Percentiles rank a stretch among this genome's conserved stretches.
Conservation (phyloP, 306 rosid species). For the Malus asiatica region DNA sequence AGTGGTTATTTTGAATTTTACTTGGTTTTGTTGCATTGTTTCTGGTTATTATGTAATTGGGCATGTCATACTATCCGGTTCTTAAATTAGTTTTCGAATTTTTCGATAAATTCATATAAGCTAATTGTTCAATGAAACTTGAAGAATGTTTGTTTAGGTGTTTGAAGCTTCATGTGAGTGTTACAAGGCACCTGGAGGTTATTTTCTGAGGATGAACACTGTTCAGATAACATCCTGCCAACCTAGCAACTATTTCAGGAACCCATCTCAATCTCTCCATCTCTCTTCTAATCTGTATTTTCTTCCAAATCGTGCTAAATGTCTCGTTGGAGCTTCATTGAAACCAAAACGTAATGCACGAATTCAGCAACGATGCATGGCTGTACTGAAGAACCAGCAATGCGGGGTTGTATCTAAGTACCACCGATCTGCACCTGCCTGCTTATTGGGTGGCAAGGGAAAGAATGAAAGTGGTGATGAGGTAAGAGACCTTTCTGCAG, state of each 20-base stretch:
- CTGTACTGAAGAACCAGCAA: neutral
- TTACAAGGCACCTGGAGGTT: neutral
- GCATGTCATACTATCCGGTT: neutral
- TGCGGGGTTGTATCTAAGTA: neutral
- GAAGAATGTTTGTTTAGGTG: neutral
- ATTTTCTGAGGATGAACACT: neutral
- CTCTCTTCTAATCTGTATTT: neutral
- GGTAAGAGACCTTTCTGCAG: neutral
- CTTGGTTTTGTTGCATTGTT: neutral
- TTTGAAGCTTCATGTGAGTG: neutral
- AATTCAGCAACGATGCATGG: neutral
- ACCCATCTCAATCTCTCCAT: neutral
- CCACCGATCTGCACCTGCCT: neutral
- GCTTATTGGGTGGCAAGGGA: conserved; percentile 10
- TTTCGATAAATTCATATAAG: neutral
- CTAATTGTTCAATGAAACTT: neutral
- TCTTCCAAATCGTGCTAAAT: neutral
- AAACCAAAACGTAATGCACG: neutral
- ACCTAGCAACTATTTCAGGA: conserved; percentile 2
- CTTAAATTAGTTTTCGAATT: neutral
- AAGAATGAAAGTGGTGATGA: neutral
- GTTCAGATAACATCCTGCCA: conserved; percentile 2
- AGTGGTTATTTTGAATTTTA: neutral
- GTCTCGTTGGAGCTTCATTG: neutral
- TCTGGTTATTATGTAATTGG: neutral